Base-by-base conservation (phyloP, 495 filamentous ascomycete genomes). In the Talaromyces borbonicus region DNA sequence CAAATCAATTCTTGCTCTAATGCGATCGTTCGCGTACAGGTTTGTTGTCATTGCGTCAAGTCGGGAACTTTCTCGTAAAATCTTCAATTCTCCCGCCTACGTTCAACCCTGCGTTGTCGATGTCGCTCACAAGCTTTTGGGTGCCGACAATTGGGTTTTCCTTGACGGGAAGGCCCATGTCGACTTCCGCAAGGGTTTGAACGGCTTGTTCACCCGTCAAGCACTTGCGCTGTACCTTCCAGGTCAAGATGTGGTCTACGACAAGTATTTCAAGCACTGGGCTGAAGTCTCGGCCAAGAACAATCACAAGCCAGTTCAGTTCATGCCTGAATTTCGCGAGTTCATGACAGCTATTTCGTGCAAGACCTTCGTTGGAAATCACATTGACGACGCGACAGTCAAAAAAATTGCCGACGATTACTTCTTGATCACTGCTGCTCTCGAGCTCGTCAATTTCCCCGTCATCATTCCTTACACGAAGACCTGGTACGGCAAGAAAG, bases 71-170 rank as follows among this genome's bases (percentile, higher is more conserved):
- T 85, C 93, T 47, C 81, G 93, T 46, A 98, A 97, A 62, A 82
- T 97, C 54, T 90, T 98, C 80, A 97, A 97, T 68, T 90, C 89
- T 48, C 92, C 92, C 14, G 54, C 64, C 36, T 97, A 81, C 56
- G 92, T 95, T 53, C 95, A 95, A 70, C 92, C 92, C 24, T 97
- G 92, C 63, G 89, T 98, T 39, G 92, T 98, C 49, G 93, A 97
- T 68, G 80, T 82, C 36, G 93, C 92, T 32, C 81, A 89, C 71
- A 97, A 97, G 69, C 81, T 98, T 37, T 81, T 98, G 48, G 86
- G 92, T 29, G 78, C 82, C 48, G 81, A 75, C 52, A 97, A 96
- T 70, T 98, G 90, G 90, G 92, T 98, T 6, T 98, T 98, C 71
- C 70, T 98, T 56, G 92, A 97, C 61, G 92, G 92, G 51, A 90